phyloP scores from a whole-genome alignment of 108 stramenopile genomes.

The Aurantiochytrium sp. region DNA sequence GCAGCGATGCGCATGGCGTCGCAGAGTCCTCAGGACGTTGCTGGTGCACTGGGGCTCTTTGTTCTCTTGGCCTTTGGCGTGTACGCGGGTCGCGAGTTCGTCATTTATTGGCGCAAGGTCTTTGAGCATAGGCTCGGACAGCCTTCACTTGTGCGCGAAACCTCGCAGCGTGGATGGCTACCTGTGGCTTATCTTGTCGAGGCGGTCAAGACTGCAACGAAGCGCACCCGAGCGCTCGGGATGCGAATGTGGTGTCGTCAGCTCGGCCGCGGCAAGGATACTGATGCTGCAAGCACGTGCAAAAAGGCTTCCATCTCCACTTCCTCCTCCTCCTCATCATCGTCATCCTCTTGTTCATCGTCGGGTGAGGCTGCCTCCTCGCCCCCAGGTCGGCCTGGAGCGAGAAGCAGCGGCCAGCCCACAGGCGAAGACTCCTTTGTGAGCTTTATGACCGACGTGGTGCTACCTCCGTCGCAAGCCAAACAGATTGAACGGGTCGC shows the following conservation, averaged over 20 bases:
- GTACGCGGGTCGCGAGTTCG: constrained; percentile 44
- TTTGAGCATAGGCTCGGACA: constrained; percentile 73
- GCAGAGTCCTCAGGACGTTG: constrained; percentile 76
- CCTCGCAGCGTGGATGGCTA: constrained; percentile 50
- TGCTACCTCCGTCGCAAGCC: constrained; percentile 72
- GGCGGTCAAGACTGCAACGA: not conserved
- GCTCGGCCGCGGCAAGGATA: not conserved
- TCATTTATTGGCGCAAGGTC: not conserved
- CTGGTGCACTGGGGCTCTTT: constrained; percentile 78
- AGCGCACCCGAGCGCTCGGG: not conserved
- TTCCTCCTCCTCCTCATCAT: constrained; percentile 59
- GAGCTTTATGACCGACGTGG: constrained; percentile 83
- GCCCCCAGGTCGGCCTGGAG: constrained; percentile 43
- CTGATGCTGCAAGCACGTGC: constrained; percentile 10
- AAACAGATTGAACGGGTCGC: constrained; percentile 78
- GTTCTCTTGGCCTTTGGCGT: constrained; percentile 83
- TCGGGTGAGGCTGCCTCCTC: too few species aligned
- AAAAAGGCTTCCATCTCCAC: constrained; percentile 49
- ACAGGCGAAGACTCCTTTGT: constrained; percentile 20
- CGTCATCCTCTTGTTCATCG: too few species aligned
- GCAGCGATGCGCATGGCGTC: constrained; percentile 71
- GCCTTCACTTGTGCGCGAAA: constrained; percentile 91
- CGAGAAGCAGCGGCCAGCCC: constrained; percentile 11
- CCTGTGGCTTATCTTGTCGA: not conserved
- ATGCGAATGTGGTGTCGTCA: not conserved